Evolutionary conservation across 2,329 filamentous ascomycete species (phyloP).

Genomic region (Microdochium paspali): DNA sequence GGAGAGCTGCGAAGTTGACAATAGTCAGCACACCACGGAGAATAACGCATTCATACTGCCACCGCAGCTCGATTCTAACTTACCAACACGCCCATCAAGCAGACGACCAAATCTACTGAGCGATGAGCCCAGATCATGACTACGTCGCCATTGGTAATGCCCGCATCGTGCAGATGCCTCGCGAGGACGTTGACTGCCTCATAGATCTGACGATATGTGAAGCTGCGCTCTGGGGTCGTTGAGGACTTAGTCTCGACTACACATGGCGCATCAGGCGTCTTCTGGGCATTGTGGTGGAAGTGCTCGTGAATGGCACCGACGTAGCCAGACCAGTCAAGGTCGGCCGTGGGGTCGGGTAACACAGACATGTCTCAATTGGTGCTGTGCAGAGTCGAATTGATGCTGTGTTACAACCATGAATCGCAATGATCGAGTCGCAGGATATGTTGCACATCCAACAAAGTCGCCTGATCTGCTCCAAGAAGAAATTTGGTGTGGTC

Average conservation of each 20-base stretch:
- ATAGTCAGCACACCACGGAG: slow-evolving; percentile 9
- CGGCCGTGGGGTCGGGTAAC: slow-evolving; percentile 55
- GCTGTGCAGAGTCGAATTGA: neutral
- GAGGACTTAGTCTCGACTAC: slow-evolving; percentile 38
- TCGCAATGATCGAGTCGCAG: neutral
- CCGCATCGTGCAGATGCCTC: slow-evolving; percentile 66
- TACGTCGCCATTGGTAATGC: slow-evolving; percentile 71
- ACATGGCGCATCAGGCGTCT: slow-evolving; percentile 51
- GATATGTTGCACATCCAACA: neutral
- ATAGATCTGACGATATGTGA: slow-evolving; percentile 80
- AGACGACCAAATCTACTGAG: slow-evolving; percentile 55
- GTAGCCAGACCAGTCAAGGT: slow-evolving; percentile 60
- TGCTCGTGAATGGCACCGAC: slow-evolving; percentile 60
- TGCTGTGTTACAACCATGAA: neutral
- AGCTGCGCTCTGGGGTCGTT: slow-evolving; percentile 48
- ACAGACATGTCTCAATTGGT: slow-evolving; percentile 5
- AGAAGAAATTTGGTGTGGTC: neutral
- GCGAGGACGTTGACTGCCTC: slow-evolving; percentile 75
- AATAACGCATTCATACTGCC: neutral
- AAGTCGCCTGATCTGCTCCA: neutral
- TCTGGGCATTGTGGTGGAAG: slow-evolving; percentile 56
- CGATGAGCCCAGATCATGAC: slow-evolving; percentile 89
- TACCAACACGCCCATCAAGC: slow-evolving; percentile 67
- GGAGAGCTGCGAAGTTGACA: slow-evolving; percentile 34
- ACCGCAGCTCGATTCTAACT: slow-evolving; percentile 1